Percentiles rank a stretch among this genome's conserved stretches.
These are phyloP conservation scores for Solanum peruvianum DNA, from an alignment of 257 asterid genomes.

Conservation along the genomic window DNA sequence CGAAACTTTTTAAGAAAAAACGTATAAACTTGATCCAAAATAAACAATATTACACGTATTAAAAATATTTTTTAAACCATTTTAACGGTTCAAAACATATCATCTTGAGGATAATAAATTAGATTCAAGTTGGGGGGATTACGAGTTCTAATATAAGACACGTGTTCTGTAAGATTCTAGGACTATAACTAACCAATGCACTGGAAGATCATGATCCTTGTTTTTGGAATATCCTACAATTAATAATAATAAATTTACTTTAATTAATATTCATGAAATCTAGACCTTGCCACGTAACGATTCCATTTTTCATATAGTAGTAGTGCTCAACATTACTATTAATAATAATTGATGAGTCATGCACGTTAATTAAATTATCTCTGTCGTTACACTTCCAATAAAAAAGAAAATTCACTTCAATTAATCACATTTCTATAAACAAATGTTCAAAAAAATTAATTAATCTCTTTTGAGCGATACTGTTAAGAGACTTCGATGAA, in stretches of 20 bases:
- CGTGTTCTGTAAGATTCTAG: not conserved
- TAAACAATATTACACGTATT: not conserved
- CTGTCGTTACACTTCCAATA: no score
- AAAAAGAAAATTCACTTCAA: no score
- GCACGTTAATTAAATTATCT: not conserved
- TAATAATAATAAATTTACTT: not conserved
- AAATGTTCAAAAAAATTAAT: no score
- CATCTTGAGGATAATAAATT: not conserved
- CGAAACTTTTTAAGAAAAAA: fast-evolving
- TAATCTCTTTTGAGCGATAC: no score
- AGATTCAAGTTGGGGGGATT: not conserved
- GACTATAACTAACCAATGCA: not conserved
- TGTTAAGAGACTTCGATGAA: no score
- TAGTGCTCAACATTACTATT: not conserved
- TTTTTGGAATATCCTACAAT: not conserved
- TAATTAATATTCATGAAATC: not conserved
- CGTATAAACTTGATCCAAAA: fast-evolving
- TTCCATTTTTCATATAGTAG: not conserved
- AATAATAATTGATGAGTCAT: not conserved
- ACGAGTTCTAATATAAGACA: not conserved
- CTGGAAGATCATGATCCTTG: not conserved
- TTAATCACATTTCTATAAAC: no score
- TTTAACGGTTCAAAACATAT: not conserved
- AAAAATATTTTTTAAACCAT: not conserved
- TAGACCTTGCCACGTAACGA: not conserved